Evolutionary conservation across 805 yeast species (phyloP).

Genomic region (Ogataea salicorniae): DNA sequence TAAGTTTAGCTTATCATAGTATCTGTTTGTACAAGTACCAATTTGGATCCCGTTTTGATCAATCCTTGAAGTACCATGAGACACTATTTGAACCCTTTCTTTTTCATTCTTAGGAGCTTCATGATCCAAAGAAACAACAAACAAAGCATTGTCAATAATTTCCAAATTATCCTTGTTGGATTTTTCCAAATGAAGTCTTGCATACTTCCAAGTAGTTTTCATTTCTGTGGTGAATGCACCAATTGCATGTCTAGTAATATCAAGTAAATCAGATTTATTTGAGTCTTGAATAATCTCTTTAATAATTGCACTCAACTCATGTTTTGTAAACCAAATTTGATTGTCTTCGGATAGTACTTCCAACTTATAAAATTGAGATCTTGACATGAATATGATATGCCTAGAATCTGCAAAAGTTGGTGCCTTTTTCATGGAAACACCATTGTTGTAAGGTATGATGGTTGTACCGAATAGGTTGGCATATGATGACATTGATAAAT

Average conservation of each 20-base stretch:
- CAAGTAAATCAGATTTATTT: constrained; percentile 30
- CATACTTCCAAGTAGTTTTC: constrained; percentile 43
- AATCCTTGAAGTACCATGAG: constrained; percentile 47
- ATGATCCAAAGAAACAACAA: constrained; percentile 46
- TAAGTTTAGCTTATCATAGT: constrained; percentile 55
- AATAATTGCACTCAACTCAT: constrained; percentile 42
- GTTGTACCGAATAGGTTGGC: constrained; percentile 65
- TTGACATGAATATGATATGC: constrained; percentile 45
- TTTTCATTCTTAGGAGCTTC: constrained; percentile 42
- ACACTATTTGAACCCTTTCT: constrained; percentile 43
- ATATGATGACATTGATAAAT: constrained; percentile 66
- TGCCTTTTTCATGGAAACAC: constrained; percentile 36
- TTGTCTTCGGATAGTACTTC: constrained; percentile 42
- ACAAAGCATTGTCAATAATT: constrained; percentile 44
- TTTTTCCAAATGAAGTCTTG: constrained; percentile 36
- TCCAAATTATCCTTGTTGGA: constrained; percentile 35
- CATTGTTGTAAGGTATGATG: constrained; percentile 42
- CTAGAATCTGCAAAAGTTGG: constrained; percentile 33
- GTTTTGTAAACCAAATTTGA: constrained; percentile 48
- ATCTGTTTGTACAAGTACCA: constrained; percentile 54
- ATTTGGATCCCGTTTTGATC: constrained; percentile 44
- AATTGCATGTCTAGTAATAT: constrained; percentile 40
- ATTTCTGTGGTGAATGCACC: constrained; percentile 54
- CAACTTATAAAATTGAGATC: constrained; percentile 45
- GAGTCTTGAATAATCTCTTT: constrained; percentile 40